Conservation (phyloP, 345 rosid genomes). For the Eucalyptus sp. region DNA sequence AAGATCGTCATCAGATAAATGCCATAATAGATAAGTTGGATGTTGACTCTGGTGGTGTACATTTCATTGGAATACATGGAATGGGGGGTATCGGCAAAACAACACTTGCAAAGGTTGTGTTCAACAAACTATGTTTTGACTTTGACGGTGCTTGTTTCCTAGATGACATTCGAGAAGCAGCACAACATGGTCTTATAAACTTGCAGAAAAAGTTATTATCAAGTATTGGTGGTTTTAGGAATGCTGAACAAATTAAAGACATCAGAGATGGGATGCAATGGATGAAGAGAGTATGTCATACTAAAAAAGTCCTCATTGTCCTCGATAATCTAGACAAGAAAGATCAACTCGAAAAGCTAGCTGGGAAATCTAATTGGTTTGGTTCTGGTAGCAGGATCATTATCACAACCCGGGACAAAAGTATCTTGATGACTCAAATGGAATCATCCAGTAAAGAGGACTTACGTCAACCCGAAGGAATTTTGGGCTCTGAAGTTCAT, state of each 20-base stretch:
- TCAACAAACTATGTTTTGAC: not conserved
- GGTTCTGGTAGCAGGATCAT: not conserved
- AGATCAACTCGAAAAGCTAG: not conserved
- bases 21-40: not conserved
- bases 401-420: not conserved
- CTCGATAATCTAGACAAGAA: not conserved
- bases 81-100: not conserved
- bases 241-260: not conserved
- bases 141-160: slow-evolving; percentile 14
- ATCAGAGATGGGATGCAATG: not conserved
- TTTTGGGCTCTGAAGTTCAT: not conserved
- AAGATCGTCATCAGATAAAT: no score
- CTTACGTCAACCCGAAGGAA: not conserved
- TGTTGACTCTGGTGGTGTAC: not conserved
- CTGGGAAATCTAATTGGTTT: not conserved
- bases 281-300: not conserved
- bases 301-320: not conserved
- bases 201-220: not conserved
- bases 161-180: not conserved
- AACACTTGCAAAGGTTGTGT: not conserved
- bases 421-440: not conserved
- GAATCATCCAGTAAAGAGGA: not conserved
- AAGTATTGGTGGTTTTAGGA: not conserved
- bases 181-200: not conserved
- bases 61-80: not conserved